These are phyloP conservation scores for Teunomyces barrocoloradensis DNA, from an alignment of 805 yeast species.

Conservation along the genomic window DNA sequence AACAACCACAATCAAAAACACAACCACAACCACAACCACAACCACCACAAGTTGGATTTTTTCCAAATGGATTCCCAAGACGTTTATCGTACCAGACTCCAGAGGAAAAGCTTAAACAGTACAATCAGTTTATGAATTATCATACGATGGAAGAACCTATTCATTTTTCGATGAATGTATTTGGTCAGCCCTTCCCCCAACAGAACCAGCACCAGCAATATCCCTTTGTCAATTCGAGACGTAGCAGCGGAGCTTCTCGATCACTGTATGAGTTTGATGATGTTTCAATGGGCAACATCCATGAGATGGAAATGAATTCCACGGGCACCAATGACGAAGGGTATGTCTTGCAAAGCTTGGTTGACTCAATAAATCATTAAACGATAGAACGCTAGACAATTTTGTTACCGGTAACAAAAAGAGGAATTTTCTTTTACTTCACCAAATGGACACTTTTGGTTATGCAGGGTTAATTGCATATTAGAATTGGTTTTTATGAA, in stretches of 20 bases:
- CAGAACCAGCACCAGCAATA: conserved; percentile 1
- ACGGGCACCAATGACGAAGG: conserved; percentile 13
- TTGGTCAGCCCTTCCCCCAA: conserved; percentile 5
- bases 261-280: not conserved
- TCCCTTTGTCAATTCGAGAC: not conserved
- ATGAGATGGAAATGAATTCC: conserved; percentile 1
- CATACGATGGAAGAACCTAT: conserved; percentile 2
- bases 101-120: not conserved
- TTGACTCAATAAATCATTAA: conserved; percentile 39
- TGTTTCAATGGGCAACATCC: not conserved
- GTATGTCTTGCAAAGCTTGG: conserved; percentile 39
- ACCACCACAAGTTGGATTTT: not conserved
- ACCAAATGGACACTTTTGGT: not conserved
- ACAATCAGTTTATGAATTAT: not conserved
- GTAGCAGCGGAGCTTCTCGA: conserved; percentile 2
- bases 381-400: not conserved
- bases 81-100: not conserved
- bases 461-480: not conserved
- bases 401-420: not conserved
- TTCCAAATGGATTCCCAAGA: not conserved
- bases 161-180: conserved; percentile 6
- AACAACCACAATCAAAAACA: not conserved
- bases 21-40: not conserved
- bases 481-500: not conserved
- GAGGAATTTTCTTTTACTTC: not conserved